Conservation (phyloP, 345 rosid species). For the Citrus mangshanensis region DNA sequence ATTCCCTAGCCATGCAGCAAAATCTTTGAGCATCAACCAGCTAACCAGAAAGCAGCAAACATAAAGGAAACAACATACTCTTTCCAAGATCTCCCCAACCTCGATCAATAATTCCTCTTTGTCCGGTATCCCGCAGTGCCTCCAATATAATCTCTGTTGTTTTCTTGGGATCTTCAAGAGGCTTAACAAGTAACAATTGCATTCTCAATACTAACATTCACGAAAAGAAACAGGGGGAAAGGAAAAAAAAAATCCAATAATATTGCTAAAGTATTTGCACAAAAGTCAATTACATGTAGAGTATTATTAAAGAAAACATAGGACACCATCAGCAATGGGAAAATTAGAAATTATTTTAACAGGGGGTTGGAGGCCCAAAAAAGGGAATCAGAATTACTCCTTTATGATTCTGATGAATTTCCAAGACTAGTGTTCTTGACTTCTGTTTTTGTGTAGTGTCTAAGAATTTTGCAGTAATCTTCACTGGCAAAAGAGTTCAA, state of each 20-base stretch:
- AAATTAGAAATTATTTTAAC: not conserved
- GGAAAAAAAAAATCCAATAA: not conserved
- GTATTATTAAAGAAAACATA: not conserved
- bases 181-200: slow-evolving; percentile 47
- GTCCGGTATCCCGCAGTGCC: slow-evolving; percentile 76
- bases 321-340: not conserved
- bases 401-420: not conserved
- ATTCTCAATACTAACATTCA: slow-evolving; percentile 7
- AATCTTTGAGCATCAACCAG: not conserved
- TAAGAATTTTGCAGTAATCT: not conserved
- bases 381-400: not conserved
- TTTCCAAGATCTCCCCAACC: slow-evolving; percentile 98
- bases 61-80: slow-evolving; percentile 43
- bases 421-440: not conserved
- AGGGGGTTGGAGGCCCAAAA: not conserved
- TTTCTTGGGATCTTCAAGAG: slow-evolving; percentile 84
- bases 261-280: not conserved
- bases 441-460: not conserved
- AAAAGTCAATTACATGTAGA: not conserved
- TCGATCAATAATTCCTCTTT: slow-evolving; percentile 89
- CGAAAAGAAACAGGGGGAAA: not conserved
- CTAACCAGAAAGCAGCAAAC: not conserved
- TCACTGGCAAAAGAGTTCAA: not conserved
- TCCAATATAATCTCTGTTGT: slow-evolving; percentile 75
- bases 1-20: not conserved